phyloP scores from a whole-genome alignment of 1,284 basidiomycete genomes.

The Gomphus sp. region DNA sequence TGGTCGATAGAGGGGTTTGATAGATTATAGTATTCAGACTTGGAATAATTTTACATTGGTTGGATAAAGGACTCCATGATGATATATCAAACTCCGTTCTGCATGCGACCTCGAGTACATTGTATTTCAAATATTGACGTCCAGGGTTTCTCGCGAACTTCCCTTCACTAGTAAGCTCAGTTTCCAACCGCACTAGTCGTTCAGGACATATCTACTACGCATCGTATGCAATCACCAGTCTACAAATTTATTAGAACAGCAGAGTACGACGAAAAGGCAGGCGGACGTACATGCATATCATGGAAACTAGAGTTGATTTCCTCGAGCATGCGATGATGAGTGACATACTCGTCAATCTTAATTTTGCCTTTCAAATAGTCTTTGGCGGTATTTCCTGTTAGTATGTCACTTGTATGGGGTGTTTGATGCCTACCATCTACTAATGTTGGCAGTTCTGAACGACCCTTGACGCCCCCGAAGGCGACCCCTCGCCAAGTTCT shows the following conservation, averaged over 20 bases:
- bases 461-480: slow-evolving; percentile 97
- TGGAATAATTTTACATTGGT: background rate
- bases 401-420: background rate
- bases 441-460: slow-evolving; percentile 87
- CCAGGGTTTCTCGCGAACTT: background rate
- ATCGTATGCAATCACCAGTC: slow-evolving; percentile 87
- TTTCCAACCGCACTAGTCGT: slow-evolving; percentile 1
- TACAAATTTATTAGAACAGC: slow-evolving; percentile 22
- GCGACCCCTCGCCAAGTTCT: slow-evolving; percentile 94
- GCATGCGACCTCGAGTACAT: background rate
- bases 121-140: background rate
- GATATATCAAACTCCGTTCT: background rate
- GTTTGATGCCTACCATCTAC: slow-evolving; percentile 54
- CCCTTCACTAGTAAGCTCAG: background rate
- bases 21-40: background rate
- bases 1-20: slow-evolving; percentile 44
- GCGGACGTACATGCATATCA: slow-evolving; percentile 82
- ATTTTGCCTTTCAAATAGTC: slow-evolving; percentile 69
- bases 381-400: slow-evolving; percentile 17
- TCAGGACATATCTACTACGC: slow-evolving; percentile 73
- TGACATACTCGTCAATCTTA: slow-evolving; percentile 87
- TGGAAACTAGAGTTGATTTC: slow-evolving; percentile 88
- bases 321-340: slow-evolving; percentile 65
- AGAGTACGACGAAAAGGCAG: background rate
- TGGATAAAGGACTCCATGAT: background rate